Evolutionary conservation across 1,284 basidiomycete genomes (phyloP).

Genomic region (Malassezia globosa): DNA sequence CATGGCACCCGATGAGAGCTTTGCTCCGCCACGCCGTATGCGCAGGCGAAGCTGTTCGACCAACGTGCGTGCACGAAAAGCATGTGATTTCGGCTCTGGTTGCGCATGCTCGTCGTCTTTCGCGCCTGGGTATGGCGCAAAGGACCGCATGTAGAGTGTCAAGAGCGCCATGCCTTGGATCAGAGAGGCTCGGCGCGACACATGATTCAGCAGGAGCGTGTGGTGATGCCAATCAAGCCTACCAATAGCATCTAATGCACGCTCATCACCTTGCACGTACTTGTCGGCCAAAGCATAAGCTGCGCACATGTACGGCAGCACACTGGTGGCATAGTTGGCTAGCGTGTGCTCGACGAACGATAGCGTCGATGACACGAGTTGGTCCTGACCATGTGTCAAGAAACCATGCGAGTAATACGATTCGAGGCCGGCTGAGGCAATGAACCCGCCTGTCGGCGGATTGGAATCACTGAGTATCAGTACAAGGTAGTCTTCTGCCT

Average conservation of each 20-base stretch:
- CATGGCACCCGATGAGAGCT: neutral
- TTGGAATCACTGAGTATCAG: constrained; percentile 43
- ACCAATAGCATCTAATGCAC: constrained; percentile 12
- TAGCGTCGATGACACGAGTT: neutral
- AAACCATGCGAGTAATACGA: constrained; percentile 80
- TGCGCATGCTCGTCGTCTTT: neutral
- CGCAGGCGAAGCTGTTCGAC: constrained; percentile 5
- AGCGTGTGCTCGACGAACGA: constrained; percentile 10
- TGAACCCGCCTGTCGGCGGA: constrained; percentile 60
- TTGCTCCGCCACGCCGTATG: constrained; percentile 21
- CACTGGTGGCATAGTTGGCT: constrained; percentile 5
- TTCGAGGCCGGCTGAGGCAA: constrained; percentile 83
- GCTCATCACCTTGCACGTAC: constrained; percentile 7
- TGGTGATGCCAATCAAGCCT: constrained; percentile 68
- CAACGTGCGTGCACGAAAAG: neutral
- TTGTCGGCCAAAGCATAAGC: neutral
- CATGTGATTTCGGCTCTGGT: too few species aligned
- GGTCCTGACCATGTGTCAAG: constrained; percentile 14
- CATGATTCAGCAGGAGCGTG: constrained; percentile 74
- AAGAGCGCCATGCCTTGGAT: constrained; percentile 87
- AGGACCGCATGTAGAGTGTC: constrained; percentile 72
- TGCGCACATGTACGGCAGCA: constrained; percentile 7
- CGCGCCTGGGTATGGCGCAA: constrained; percentile 45
- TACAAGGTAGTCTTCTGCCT: constrained; percentile 26
- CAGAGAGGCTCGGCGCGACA: constrained; percentile 71